A percentile compares a stretch with the other conserved stretches of the same genome.
phyloP scores from a whole-genome alignment of 306 rosid genomes.

The Cucurbita pepo region DNA sequence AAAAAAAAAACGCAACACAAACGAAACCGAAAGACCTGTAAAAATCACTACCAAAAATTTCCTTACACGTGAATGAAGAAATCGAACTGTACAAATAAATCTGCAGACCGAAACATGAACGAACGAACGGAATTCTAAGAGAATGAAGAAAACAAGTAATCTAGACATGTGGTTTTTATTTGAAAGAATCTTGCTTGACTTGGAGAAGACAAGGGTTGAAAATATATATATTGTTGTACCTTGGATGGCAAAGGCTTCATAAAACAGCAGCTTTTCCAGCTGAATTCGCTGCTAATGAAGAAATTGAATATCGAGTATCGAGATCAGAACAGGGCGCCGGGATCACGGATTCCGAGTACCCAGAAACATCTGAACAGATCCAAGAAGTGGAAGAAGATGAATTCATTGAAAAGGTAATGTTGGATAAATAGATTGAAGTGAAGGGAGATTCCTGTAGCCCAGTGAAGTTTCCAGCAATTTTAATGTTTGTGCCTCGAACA shows the following conservation, averaged over 20 bases:
- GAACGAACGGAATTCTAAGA: constrained; percentile 34
- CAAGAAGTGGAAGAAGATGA: constrained; percentile 47
- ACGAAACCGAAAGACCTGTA: constrained; percentile 10
- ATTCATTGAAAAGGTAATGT: constrained; percentile 41
- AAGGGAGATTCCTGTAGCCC: constrained; percentile 85
- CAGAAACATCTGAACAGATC: constrained; percentile 68
- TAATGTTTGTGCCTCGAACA: constrained; percentile 52
- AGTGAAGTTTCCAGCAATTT: constrained; percentile 56
- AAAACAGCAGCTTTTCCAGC: constrained; percentile 30
- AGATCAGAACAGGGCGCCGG: constrained; percentile 73
- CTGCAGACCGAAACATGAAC: constrained; percentile 51
- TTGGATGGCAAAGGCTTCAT: constrained; percentile 26
- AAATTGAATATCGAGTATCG: constrained; percentile 18
- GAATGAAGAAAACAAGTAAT: constrained; percentile 33
- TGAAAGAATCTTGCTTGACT: constrained; percentile 51
- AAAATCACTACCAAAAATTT: constrained; percentile 73
- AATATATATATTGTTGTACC: constrained; percentile 5
- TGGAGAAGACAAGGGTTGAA: constrained; percentile 19
- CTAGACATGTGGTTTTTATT: constrained; percentile 49
- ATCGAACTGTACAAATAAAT: constrained; percentile 91
- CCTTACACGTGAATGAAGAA: constrained; percentile 93
- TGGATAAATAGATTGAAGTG: constrained; percentile 60
- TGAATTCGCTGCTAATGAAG: constrained; percentile 37
- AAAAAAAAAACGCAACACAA: constrained; percentile 16
- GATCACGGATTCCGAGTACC: constrained; percentile 55